Evolutionary conservation across 2,329 filamentous ascomycete species (phyloP), one percentile per base, ranked within the genome.

Genomic region (Ustulina deusta): DNA sequence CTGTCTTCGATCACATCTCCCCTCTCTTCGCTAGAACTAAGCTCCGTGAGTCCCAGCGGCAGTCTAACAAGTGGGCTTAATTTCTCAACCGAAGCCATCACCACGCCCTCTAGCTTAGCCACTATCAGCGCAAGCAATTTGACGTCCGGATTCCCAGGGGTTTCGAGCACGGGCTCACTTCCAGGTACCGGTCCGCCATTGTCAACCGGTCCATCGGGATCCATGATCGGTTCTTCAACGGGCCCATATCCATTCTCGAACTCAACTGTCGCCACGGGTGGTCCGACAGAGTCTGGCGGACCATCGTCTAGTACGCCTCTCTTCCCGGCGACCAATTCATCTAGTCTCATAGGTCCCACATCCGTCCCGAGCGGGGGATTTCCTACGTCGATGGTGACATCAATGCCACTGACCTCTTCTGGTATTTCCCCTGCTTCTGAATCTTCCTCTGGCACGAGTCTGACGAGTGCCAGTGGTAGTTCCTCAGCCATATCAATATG

Each of bases 181-280:
- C 27, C 49, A 10, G 48, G 49, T 5, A 60, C 57, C 10, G 40
- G 27, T 27, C 52, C 25, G 6, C 34, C 38, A 48, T 29, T 61
- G 6, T 56, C 66, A n/a, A 63, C 66, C 1, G 54, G 57, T 7
- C 15, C 36, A 15, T 56, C 61, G 25, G 66, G 52, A 34, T 68
- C 68, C 6, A 13, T 54, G 13, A 63, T 60, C 17, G 42, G 59
- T 7, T 64, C 63, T 49, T 67, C 63, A 38, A 65, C 56, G 17
- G 63, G 60, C 5, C 48, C 27, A 4, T 64, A 38, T 52, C 71
- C 72, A 32, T 74, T 74, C 51, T 62, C 74, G 1, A 76, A 75
- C 51, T 73, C 73, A 17, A 75, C 72, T 17, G 57, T 15, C 13
- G 29, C 54, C 11, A 49, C 68, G 7, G 66, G 54, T 22, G 51